Base-by-base conservation (phyloP, 352 stramenopile genomes). In the Globisporangium nagaii region DNA sequence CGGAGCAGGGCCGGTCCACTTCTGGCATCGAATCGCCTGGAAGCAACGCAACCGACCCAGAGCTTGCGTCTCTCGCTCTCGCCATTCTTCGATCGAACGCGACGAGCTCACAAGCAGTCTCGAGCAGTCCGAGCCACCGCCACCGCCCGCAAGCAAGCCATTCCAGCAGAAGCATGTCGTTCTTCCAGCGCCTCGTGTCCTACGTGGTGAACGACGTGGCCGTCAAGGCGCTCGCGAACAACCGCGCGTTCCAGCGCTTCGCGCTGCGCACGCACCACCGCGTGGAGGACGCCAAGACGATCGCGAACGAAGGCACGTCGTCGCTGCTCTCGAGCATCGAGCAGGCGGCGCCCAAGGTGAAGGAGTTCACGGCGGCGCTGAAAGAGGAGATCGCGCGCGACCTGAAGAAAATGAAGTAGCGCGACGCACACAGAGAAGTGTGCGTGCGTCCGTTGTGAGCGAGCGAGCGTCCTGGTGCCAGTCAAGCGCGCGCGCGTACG, bases 161-260 rank as follows among this genome's bases (percentile, higher is more conserved):
- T 4, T 11, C 6, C 20, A 49, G 27, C 34, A 49, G n/a, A n/a
- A n/a, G 9, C 34, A 86, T 87, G 80, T 90, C 80, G 30, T 90
- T 93, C 67, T 81, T 93, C 65, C 80, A 90, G 69, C 83, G 83
- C 40, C 65, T 90, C 32, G 66, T 91, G 53, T 86, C 72, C 11
- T 86, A 90, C 63, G 75, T 93, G 40, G 67, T 93, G 48, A 93
- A 93, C 65, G 83, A 93, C 63, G 78, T 90, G 49, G 83, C 83
- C 17, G 80, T 93, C 22, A 93, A 93, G 76, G 66, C 83, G 44
- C 71, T 93, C 31, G 68, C 76, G 24, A 90, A 91, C 73, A 90
- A 76, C 58, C 79, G 78, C 57, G 57, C 80, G 34, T 93, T 93
- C 67, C 83, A 93, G 69, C 78, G 79, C 15, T 91, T 93, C 65